Base-by-base conservation (phyloP, 1,139 yeast genomes). In the Komagataea norvegica region DNA sequence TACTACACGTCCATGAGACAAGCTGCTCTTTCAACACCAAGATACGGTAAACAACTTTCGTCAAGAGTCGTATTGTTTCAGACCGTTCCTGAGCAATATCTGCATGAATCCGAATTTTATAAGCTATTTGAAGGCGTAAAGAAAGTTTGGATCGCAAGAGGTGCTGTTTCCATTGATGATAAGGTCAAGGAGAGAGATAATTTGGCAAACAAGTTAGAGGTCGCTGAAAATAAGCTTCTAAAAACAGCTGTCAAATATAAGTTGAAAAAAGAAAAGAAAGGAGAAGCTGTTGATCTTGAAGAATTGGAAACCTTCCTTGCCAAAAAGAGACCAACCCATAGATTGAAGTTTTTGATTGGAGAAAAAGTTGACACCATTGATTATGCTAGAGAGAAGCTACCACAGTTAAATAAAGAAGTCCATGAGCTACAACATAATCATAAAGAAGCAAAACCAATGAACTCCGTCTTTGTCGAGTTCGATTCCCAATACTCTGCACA, bases 401-500 rank as follows among this genome's bases (percentile, higher is more conserved):
- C 84, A 33, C 78, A 76, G 51, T 67, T 84, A 49, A 84, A 86
- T 61, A 63, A 63, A 17, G 79, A 83, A 48, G 79, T 91, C 46
- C 65, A 65, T 38, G 70, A 71, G 29, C 60, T 74, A 48, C 96
- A 87, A 64, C 62, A 67, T 42, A 65, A 68, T 8, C 79, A 77
- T 52, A 59, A 72, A 31, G 78, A 55, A 14, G 55, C 53, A 11
- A 56, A 64, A 24, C 65, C 71, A 16, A 57, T 61, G 51, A 62
- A 83, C 39, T 83, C 96, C 26, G 95, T 84, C 15, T 88, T 91
- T 57, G 71, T 89, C 36, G 91, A 85, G 57, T 91, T 91, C 60
- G 78, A 84, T 39, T 75, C 88, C 42, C 96, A 88, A 61, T 79
- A 82, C 55, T 86, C 86, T 52, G 86, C 93, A 28, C 96, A 89